These are phyloP conservation scores for Diversispora epigaea DNA, from an alignment of 192 early-diverging fungal genomes.

Conservation along the genomic window DNA sequence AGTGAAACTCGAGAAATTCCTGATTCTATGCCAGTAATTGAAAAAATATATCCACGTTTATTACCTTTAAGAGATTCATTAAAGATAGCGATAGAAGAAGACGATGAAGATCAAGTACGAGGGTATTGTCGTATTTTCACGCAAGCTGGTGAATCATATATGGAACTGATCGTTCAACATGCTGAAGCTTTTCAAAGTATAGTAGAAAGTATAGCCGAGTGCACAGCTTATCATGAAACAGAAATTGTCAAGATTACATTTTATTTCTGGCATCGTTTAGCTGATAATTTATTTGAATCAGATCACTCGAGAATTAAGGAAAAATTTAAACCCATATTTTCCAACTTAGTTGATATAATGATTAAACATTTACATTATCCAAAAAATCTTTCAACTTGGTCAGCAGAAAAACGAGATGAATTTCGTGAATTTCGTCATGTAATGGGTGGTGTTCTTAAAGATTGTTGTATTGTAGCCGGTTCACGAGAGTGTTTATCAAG, in stretches of 20 bases:
- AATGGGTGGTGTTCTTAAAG: constrained; percentile 96
- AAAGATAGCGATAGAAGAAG: constrained; percentile 46
- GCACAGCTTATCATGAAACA: constrained; percentile 74
- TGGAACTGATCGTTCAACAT: constrained; percentile 68
- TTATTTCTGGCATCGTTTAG: constrained; percentile 84
- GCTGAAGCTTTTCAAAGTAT: constrained; percentile 68
- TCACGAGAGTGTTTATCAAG: constrained; percentile 68
- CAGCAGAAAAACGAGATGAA: constrained; percentile 89
- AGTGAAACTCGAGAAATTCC: constrained; percentile 61
- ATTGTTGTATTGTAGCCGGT: constrained; percentile 85
- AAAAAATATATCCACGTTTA: constrained; percentile 62
- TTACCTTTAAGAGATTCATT: constrained; percentile 47
- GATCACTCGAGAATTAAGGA: constrained; percentile 50
- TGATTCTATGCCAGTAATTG: constrained; percentile 57
- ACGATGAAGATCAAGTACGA: constrained; percentile 80
- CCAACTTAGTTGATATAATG: constrained; percentile 75
- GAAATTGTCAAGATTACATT: constrained; percentile 91
- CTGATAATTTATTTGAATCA: constrained; percentile 57
- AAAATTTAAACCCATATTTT: constrained; percentile 65
- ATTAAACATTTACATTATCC: constrained; percentile 90
- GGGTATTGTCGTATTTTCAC: constrained; percentile 86
- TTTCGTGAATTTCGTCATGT: constrained; percentile 95
- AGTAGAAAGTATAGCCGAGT: constrained; percentile 80
- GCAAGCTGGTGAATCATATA: constrained; percentile 87
- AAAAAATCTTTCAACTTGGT: constrained; percentile 61